phyloP scores from a whole-genome alignment of 2,329 filamentous ascomycete species.

The Aspergillus ibericus region DNA sequence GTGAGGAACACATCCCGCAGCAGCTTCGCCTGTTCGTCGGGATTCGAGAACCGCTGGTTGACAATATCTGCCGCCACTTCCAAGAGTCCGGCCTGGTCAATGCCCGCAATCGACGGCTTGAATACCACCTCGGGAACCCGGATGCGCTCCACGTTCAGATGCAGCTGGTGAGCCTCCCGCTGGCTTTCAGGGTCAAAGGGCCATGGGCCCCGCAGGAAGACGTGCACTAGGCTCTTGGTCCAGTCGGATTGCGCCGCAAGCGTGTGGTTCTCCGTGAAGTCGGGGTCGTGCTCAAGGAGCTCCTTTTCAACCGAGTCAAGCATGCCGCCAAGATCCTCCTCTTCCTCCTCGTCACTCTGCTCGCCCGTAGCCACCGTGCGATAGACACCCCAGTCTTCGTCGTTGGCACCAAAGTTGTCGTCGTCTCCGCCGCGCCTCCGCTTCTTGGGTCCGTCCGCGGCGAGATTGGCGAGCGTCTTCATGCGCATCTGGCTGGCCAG shows the following conservation, averaged over 20 bases:
- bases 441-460: conserved; percentile 80
- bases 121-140: conserved; percentile 91
- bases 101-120: conserved; percentile 84
- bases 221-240: conserved; percentile 87
- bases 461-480: conserved; percentile 96
- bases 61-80: conserved; percentile 91
- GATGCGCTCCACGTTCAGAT: conserved; percentile 95
- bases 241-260: conserved; percentile 91
- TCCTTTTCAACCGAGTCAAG: conserved; percentile 80
- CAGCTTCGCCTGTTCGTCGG: conserved; percentile 64
- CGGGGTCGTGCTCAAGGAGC: conserved; percentile 79
- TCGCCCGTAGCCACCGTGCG: conserved; percentile 82
- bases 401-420: conserved; percentile 94
- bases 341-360: conserved; percentile 81
- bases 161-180: conserved; percentile 79
- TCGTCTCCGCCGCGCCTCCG: conserved; percentile 89
- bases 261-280: conserved; percentile 89
- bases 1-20: conserved; percentile 89
- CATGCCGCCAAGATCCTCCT: conserved; percentile 76
- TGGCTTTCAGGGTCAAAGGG: conserved; percentile 80
- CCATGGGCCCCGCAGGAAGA: conserved; percentile 83
- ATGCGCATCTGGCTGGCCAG: conserved; percentile 95
- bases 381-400: conserved; percentile 98
- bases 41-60: conserved; percentile 69
- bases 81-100: conserved; percentile 90